phyloP scores from a whole-genome alignment of 495 filamentous ascomycete species.

The Jackrogersella minutella region DNA sequence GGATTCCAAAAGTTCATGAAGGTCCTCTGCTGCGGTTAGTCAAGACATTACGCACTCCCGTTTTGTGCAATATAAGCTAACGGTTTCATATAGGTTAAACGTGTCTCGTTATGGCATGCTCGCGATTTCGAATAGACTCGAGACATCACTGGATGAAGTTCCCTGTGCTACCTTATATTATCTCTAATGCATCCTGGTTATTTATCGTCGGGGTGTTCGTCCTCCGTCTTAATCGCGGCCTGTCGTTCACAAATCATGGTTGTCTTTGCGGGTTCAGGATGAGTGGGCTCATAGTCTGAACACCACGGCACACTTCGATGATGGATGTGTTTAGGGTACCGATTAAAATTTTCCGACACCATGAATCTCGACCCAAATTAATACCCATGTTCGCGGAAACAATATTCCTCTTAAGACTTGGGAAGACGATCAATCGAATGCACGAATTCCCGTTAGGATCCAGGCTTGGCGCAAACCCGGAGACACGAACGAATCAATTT shows the following conservation, averaged over 20 bases:
- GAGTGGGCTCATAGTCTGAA: not conserved
- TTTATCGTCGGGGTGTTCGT: slow-evolving; percentile 12
- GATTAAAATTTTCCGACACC: not conserved
- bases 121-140: slow-evolving; percentile 45
- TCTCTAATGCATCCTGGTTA: slow-evolving; percentile 39
- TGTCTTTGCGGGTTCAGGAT: slow-evolving; percentile 19
- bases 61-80: slow-evolving; percentile 7
- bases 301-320: not conserved
- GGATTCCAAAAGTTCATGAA: slow-evolving; percentile 81
- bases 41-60: not conserved
- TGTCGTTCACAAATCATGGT: slow-evolving; percentile 18
- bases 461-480: slow-evolving; percentile 33
- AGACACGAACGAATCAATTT: slow-evolving; percentile 41
- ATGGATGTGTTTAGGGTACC: slow-evolving; percentile 1
- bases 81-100: slow-evolving; percentile 30
- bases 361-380: slow-evolving; percentile 9
- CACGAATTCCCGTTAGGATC: slow-evolving; percentile 28
- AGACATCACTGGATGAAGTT: slow-evolving; percentile 39
- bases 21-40: slow-evolving; percentile 80
- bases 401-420: slow-evolving; percentile 8
- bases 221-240: slow-evolving; percentile 19
- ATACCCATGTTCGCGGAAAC: slow-evolving; percentile 16
- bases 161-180: slow-evolving; percentile 35
- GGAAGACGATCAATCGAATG: slow-evolving; percentile 21
- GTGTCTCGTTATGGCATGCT: slow-evolving; percentile 30